Evolutionary conservation across 306 rosid species (phyloP).

Genomic region (Cucurbita moschata): DNA sequence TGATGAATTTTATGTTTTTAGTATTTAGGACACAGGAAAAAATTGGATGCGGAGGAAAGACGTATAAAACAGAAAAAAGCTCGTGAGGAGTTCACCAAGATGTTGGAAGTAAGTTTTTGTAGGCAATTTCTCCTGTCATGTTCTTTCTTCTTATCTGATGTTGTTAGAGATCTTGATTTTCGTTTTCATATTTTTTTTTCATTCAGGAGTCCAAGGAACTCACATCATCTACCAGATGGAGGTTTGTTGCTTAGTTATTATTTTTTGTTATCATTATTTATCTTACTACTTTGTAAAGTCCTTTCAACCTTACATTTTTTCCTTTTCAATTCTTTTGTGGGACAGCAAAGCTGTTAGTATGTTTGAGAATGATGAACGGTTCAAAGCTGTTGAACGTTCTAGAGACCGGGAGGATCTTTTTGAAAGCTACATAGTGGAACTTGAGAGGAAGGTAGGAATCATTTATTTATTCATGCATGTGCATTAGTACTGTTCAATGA

Average conservation of each 20-base stretch:
- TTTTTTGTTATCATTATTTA: conserved; percentile 1
- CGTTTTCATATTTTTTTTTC: conserved; percentile 11
- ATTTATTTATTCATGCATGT: neutral
- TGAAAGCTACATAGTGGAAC: conserved; percentile 95
- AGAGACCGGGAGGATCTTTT: conserved; percentile 91
- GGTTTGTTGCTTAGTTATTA: conserved; percentile 30
- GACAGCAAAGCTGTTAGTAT: conserved; percentile 79
- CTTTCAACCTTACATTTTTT: neutral
- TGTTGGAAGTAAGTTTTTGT: conserved; percentile 75
- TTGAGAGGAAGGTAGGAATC: conserved; percentile 68
- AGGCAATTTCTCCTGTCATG: neutral
- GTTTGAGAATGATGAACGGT: conserved; percentile 89
- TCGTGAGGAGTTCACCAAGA: conserved; percentile 86
- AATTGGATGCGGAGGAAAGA: conserved; percentile 93
- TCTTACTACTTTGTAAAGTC: neutral
- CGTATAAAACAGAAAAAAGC: conserved; percentile 92
- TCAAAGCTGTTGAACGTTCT: conserved; percentile 74
- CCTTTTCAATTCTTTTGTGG: conserved; percentile 21
- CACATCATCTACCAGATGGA: conserved; percentile 85
- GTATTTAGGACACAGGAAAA: conserved; percentile 97
- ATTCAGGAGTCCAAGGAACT: conserved; percentile 91
- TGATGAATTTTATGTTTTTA: conserved; percentile 19
- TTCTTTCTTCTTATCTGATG: neutral
- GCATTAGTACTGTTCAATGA: neutral
- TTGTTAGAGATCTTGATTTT: neutral